Percentiles rank a stretch among this genome's conserved stretches.
Conservation (phyloP, 495 filamentous ascomycete species). For the Talaromyces thailandensis region DNA sequence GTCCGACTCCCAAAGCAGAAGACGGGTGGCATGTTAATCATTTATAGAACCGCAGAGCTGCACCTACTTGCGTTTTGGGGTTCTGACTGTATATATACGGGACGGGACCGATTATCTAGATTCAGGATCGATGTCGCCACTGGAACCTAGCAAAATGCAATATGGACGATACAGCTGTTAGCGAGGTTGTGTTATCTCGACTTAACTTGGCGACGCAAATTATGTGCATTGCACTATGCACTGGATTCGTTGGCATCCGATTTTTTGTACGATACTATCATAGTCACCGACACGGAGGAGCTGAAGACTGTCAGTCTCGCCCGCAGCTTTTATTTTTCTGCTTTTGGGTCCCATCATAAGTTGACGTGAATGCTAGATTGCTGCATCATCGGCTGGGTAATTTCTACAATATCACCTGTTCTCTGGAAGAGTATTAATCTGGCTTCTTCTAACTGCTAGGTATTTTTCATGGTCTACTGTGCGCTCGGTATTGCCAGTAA, state of each 20-base stretch:
- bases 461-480: constrained; percentile 32
- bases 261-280: constrained; percentile 21
- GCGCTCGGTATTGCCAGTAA: constrained; percentile 23
- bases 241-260: constrained; percentile 28
- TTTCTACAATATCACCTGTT: constrained; percentile 2
- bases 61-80: too few relatives aligned
- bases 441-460: constrained; percentile 7
- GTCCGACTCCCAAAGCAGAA: too few relatives aligned
- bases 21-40: too few relatives aligned
- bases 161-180: too few relatives aligned
- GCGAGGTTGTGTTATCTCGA: too few relatives aligned
- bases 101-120: too few relatives aligned
- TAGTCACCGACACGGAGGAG: constrained; percentile 23
- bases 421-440: background rate
- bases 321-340: background rate
- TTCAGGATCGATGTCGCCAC: too few relatives aligned
- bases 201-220: constrained; percentile 28
- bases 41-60: too few relatives aligned
- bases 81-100: too few relatives aligned
- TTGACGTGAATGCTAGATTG: constrained; percentile 17
- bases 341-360: background rate
- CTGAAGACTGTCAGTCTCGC: constrained; percentile 32
- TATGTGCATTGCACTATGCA: constrained; percentile 32
- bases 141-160: too few relatives aligned
- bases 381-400: constrained; percentile 28